These are phyloP conservation scores for Hypoxylon trugodes DNA, from an alignment of 495 filamentous ascomycete species.

Conservation along the genomic window DNA sequence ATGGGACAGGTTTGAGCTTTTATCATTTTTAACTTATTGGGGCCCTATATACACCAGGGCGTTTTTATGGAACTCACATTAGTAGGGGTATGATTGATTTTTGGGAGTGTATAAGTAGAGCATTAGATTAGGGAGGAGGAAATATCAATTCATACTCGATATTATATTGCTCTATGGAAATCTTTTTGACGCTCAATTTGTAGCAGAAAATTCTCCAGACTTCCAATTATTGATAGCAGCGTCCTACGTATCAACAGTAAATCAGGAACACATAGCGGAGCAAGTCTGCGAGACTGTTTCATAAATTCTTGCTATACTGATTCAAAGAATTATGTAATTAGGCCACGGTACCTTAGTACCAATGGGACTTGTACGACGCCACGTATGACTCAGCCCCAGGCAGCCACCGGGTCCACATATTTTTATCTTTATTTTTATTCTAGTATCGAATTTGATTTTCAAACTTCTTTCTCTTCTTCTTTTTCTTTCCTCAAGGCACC, in stretches of 20 bases:
- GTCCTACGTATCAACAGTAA: background rate
- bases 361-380: background rate
- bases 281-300: constrained; percentile 16
- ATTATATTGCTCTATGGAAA: background rate
- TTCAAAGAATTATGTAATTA: background rate
- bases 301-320: constrained; percentile 10
- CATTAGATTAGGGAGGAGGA: constrained; percentile 15
- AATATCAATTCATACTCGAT: constrained; percentile 15
- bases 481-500: constrained; percentile 48
- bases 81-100: background rate
- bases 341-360: no score
- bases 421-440: background rate
- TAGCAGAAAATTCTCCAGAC: background rate
- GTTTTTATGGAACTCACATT: constrained; percentile 9
- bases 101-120: constrained; percentile 26
- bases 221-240: background rate
- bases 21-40: constrained; percentile 2
- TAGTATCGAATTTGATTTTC: background rate
- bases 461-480: background rate
- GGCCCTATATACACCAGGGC: background rate
- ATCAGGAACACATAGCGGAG: constrained; percentile 13
- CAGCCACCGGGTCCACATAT: constrained; percentile 1
- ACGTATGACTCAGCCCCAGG: background rate
- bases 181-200: background rate
- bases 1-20: constrained; percentile 18